Evolutionary conservation across 331 rosid genomes (phyloP), one percentile per base, ranked within the genome.

Genomic region (Quercus phellos): DNA sequence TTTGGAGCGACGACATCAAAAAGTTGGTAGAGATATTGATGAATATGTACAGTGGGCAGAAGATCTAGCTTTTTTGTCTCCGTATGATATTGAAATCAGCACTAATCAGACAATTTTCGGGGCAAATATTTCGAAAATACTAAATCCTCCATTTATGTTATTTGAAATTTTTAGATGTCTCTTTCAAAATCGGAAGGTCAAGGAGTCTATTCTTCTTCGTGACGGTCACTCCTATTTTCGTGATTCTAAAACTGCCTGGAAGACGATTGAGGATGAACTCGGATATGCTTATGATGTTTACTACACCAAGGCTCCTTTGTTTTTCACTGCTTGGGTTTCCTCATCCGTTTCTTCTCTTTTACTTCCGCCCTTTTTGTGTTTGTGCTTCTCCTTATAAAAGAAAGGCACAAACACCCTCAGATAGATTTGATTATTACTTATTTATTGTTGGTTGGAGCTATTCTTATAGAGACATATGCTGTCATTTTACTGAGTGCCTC

Each of bases 161-260:
- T 30, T 30, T 27, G 0, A 4, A 30, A 0, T 30, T 30, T 50
- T 70, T 16, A 7, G 46, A 1, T 8, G 46, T 7, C 46, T 38
- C 46, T 38, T 38, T 38, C 46, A 1, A 38, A 38, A 38, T 38
- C 46, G 2, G 46, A 38, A 1, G 46, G 46, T 38, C 46, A 6
- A 1, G 1, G 0, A 5, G 6, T 2, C 1, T 38, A 1, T 1
- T 38, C 2, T 1, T 38, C 2, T 6, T 0, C 0, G 30, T 2
- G 4, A 3, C 3, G 0, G 3, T 30, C 2, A 0, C 46, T 43
- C 5, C 22, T 2, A 2, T 1, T 10, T 0, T 3, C 0, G 10
- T 8, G 9, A 26, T 24, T 10, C 10, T 42, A 1, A 38, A 13
- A 4, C 1, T 0, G 60, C 76, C 55, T 72, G 17, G 17, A 10